A percentile compares a stretch with the other conserved stretches of the same genome.
Conservation (phyloP, 2,329 filamentous ascomycete genomes). For the Colletotrichum liaoningense region DNA sequence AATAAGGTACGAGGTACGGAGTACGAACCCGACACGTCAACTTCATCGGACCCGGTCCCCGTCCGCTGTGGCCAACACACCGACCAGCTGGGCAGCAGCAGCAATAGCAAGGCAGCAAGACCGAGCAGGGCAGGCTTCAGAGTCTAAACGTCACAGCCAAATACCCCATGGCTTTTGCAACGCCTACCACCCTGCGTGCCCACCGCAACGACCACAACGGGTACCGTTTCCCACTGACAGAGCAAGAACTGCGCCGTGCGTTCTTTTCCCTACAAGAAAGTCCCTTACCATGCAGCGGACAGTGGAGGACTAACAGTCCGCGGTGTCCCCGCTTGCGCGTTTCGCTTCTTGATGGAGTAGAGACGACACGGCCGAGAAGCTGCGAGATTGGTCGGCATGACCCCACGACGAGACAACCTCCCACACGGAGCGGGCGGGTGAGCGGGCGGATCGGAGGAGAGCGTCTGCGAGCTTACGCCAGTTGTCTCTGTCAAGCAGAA, state of each 20-base stretch:
- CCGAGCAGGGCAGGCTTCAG: neutral
- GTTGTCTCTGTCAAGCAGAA: neutral
- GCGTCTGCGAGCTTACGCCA: neutral
- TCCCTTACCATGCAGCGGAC: neutral
- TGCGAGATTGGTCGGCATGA: slow-evolving; percentile 3
- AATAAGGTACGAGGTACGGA: slow-evolving; percentile 26
- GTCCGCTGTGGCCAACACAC: neutral
- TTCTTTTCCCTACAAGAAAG: neutral
- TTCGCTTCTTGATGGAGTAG: slow-evolving; percentile 12
- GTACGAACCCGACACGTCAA: slow-evolving; percentile 25
- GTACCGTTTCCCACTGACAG: neutral
- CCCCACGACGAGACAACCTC: slow-evolving; percentile 5
- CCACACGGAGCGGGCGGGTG: slow-evolving; percentile 12
- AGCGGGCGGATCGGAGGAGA: slow-evolving; percentile 7
- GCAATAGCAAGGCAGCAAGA: neutral
- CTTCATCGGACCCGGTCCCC: slow-evolving; percentile 2
- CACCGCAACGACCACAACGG: neutral
- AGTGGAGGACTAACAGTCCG: neutral
- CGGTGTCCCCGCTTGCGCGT: slow-evolving; percentile 15
- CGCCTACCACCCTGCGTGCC: neutral
- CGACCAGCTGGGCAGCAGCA: neutral
- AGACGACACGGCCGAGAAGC: slow-evolving; percentile 4
- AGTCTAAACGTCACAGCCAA: neutral
- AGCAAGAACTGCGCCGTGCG: neutral
- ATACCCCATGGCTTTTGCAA: neutral